Evolutionary conservation across 768 basidiomycete species (phyloP).

Genomic region (Auriscalpium vulgare): DNA sequence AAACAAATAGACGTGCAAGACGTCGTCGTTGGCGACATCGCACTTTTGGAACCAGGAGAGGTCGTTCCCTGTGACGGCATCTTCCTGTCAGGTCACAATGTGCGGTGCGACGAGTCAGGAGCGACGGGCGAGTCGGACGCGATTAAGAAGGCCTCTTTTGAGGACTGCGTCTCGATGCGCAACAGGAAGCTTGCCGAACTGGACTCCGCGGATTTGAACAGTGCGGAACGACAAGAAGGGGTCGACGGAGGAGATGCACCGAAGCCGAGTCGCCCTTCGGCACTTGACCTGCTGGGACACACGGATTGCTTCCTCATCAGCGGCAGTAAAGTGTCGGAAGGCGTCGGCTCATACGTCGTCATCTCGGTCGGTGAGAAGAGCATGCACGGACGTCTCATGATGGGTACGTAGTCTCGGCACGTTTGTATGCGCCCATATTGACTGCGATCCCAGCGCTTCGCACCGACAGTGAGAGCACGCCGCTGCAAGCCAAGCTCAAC

Average conservation of each 20-base stretch:
- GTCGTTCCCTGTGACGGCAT: conserved; percentile 94
- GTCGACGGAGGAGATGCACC: conserved; percentile 18
- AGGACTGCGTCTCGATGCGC: conserved; percentile 55
- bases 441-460: conserved; percentile 55
- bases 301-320: conserved; percentile 89
- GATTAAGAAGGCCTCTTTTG: conserved; percentile 79
- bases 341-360: conserved; percentile 87
- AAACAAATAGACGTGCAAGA: conserved; percentile 42
- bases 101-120: conserved; percentile 92
- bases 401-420: conserved; percentile 50
- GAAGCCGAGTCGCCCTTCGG: conserved; percentile 9
- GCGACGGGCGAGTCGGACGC: conserved; percentile 97
- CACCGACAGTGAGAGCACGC: conserved; percentile 82
- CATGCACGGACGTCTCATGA: conserved; percentile 97
- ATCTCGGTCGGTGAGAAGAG: conserved; percentile 88
- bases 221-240: conserved; percentile 20
- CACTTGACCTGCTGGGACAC: conserved; percentile 36
- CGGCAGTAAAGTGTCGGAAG: conserved; percentile 90
- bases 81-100: conserved; percentile 86
- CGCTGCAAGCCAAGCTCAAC: conserved; percentile 91
- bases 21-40: conserved; percentile 90
- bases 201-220: not conserved
- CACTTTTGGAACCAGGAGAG: conserved; percentile 89
- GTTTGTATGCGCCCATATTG: not conserved
- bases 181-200: conserved; percentile 17